These are phyloP conservation scores for Nicotiana attenuata DNA, from an alignment of 257 asterid species.

Conservation along the genomic window DNA sequence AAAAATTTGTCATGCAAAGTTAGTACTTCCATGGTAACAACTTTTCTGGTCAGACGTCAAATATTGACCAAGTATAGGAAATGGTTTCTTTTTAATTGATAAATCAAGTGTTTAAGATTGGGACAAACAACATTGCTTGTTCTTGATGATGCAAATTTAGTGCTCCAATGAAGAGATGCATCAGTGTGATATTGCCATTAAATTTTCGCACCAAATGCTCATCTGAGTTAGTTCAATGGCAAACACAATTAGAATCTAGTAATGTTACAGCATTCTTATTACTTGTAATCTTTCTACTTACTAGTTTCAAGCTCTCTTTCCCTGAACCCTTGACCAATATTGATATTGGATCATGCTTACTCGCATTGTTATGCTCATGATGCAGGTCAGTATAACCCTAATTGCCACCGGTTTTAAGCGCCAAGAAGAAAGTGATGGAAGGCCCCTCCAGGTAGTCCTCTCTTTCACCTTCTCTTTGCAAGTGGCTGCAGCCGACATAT, in stretches of 20 bases:
- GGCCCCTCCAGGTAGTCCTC: slow-evolving; percentile 57
- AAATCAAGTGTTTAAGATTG: neutral
- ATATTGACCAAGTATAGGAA: neutral
- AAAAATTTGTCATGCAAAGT: neutral
- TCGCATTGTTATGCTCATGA: neutral
- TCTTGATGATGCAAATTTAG: neutral
- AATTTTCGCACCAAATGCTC: neutral
- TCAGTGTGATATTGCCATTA: neutral
- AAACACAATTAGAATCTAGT: neutral
- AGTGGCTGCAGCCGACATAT: neutral
- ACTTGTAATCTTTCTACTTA: neutral
- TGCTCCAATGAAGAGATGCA: neutral
- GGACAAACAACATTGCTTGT: neutral
- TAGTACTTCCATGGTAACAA: neutral
- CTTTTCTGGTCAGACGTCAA: neutral
- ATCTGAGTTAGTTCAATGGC: neutral
- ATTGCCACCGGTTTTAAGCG: slow-evolving; percentile 97
- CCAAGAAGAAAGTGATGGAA: slow-evolving; percentile 70
- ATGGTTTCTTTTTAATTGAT: neutral
- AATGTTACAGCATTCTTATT: neutral
- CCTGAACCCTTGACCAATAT: neutral
- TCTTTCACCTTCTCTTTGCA: neutral
- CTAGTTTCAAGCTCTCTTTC: slow-evolving; percentile 1
- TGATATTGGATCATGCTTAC: neutral
- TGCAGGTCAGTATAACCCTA: slow-evolving; percentile 82